phyloP scores from a whole-genome alignment of 192 early-diverging fungal species.

The Coemansia sp. region DNA sequence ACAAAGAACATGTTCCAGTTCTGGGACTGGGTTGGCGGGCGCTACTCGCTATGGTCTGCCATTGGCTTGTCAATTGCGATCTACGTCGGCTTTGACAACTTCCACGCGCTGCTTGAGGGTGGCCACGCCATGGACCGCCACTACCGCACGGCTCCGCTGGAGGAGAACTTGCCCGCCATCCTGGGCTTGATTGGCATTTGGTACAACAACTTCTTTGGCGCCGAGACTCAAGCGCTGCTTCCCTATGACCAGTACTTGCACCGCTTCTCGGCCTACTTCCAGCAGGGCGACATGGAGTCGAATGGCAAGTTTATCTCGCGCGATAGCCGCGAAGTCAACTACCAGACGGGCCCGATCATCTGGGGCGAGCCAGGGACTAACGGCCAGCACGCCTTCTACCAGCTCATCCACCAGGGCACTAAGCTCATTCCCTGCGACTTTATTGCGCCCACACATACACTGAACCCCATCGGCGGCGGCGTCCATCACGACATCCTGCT shows the following conservation, averaged over 20 bases:
- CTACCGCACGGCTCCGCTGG: conserved; percentile 87
- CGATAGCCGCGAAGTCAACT: conserved; percentile 74
- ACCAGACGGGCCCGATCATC: conserved; percentile 94
- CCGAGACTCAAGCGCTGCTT: conserved; percentile 90
- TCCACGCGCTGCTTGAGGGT: conserved; percentile 83
- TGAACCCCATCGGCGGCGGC: conserved; percentile 86
- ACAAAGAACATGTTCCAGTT: conserved; percentile 99
- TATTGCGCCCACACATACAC: conserved; percentile 89
- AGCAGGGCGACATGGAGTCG: conserved; percentile 99
- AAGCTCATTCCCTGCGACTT: conserved; percentile 97
- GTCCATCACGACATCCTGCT: conserved; percentile 94
- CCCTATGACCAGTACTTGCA: conserved; percentile 99
- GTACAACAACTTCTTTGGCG: conserved; percentile 99
- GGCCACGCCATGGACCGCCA: conserved; percentile 97
- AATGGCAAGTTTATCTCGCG: conserved; percentile 96
- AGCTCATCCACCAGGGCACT: conserved; percentile 99
- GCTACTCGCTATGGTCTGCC: conserved; percentile 99
- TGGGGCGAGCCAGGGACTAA: conserved; percentile 99
- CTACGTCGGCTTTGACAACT: conserved; percentile 94
- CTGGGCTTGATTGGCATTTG: conserved; percentile 88
- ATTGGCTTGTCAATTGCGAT: conserved; percentile 97
- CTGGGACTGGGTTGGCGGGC: conserved; percentile 99
- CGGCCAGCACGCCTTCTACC: conserved; percentile 99
- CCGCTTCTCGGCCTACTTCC: conserved; percentile 98
- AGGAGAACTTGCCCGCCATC: conserved; percentile 92